Evolutionary conservation across 257 asterid species (phyloP).

Genomic region (Vinca minor): DNA sequence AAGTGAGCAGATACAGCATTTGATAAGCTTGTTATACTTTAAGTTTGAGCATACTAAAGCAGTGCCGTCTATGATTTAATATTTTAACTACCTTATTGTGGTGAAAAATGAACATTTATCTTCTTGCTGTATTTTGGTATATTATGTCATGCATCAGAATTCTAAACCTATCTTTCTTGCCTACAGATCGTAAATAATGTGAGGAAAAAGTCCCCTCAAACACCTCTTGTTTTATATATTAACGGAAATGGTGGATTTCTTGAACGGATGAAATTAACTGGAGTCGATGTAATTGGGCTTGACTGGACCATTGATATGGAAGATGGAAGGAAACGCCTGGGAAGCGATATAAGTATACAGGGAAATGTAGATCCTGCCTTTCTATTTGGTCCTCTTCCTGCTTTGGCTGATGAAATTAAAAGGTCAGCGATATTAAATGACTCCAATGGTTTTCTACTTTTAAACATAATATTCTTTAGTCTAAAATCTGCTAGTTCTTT

Average conservation of each 20-base stretch:
- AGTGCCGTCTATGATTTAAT: background rate
- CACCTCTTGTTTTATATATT: slow-evolving; percentile 84
- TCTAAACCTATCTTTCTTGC: slow-evolving; percentile 2
- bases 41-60: no score
- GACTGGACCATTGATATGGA: slow-evolving; percentile 98
- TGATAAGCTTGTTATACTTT: background rate
- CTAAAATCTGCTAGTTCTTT: background rate
- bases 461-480: no score
- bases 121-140: background rate
- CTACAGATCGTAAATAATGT: slow-evolving; percentile 64
- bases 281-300: slow-evolving; percentile 92
- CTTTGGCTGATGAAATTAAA: slow-evolving; percentile 61
- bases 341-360: slow-evolving; percentile 66
- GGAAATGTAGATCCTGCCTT: slow-evolving; percentile 89
- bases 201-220: slow-evolving; percentile 67
- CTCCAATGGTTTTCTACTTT: background rate
- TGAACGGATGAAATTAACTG: slow-evolving; percentile 85
- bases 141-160: background rate
- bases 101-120: background rate
- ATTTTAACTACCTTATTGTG: background rate
- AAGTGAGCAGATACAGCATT: background rate
- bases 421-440: slow-evolving; percentile 35
- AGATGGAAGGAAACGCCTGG: slow-evolving; percentile 74
- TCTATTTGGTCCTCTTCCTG: slow-evolving; percentile 75
- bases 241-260: slow-evolving; percentile 92